phyloP scores from a whole-genome alignment of 176 grass and related monocot species.

The Avena atlantica region DNA sequence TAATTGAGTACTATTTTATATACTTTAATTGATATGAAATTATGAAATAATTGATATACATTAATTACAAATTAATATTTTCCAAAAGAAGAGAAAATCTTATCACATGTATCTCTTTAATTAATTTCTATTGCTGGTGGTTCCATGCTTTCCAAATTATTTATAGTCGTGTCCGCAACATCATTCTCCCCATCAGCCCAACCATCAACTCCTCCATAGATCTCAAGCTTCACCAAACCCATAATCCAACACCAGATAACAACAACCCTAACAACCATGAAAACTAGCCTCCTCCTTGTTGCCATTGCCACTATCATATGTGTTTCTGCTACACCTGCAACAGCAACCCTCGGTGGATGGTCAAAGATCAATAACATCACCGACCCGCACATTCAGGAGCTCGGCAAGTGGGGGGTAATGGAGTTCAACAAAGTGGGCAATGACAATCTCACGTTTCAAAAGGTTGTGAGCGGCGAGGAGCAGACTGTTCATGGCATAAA shows the following conservation, averaged over 20 bases:
- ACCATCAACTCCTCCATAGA: not conserved
- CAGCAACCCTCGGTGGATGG: not conserved
- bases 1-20: not conserved
- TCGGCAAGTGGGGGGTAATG: not conserved
- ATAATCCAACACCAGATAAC: not conserved
- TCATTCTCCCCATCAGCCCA: not conserved
- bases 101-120: not conserved
- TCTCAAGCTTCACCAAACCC: not conserved
- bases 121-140: not conserved
- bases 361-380: not conserved
- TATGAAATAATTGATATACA: not conserved
- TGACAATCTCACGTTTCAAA: not conserved
- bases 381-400: slow-evolving; percentile 2
- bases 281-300: not conserved
- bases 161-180: not conserved
- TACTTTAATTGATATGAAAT: no score
- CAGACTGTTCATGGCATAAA: slow-evolving; percentile 14
- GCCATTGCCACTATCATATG: not conserved
- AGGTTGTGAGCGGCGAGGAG: not conserved
- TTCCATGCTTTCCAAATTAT: not conserved
- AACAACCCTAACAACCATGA: not conserved
- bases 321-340: not conserved
- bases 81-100: not conserved
- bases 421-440: not conserved
- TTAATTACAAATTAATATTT: not conserved